Evolutionary conservation across 179 eudicot genomes (phyloP).

Genomic region (Actinidia chinensis): DNA sequence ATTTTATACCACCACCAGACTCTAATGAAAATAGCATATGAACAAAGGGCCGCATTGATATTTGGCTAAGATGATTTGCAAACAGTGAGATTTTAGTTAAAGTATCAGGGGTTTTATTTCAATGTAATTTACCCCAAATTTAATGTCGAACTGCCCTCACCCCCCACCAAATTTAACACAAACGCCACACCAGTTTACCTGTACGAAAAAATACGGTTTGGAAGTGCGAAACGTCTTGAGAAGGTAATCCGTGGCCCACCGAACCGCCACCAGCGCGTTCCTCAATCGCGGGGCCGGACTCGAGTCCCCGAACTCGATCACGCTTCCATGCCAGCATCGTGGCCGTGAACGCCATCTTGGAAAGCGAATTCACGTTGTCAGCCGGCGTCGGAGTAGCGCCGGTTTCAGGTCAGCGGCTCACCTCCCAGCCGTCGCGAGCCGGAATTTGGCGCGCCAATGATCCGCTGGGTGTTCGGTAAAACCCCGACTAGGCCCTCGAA

Average conservation of each 20-base stretch:
- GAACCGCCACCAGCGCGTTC: slow-evolving; percentile 58
- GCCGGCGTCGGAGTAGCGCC: slow-evolving; percentile 89
- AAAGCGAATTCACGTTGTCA: slow-evolving; percentile 82
- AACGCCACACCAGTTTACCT: slow-evolving; percentile 44
- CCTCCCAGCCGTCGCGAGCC: slow-evolving; percentile 65
- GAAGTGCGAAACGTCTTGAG: slow-evolving; percentile 69
- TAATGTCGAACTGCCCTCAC: not conserved
- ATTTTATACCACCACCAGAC: no score
- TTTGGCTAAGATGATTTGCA: no score
- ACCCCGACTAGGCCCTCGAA: slow-evolving; percentile 96
- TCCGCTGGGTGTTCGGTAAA: slow-evolving; percentile 66
- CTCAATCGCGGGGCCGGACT: slow-evolving; percentile 58
- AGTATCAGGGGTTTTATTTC: no score
- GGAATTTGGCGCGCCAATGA: slow-evolving; percentile 65
- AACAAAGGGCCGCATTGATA: no score
- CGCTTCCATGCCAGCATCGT: slow-evolving; percentile 91
- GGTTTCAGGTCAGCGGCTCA: slow-evolving; percentile 46
- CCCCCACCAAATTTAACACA: not conserved
- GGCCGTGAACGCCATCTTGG: slow-evolving; percentile 84
- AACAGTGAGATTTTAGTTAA: no score
- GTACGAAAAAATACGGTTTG: slow-evolving; percentile 79
- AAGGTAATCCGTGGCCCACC: slow-evolving; percentile 76
- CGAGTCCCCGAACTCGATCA: slow-evolving; percentile 63
- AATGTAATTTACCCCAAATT: not conserved
- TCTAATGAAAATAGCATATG: no score